Evolutionary conservation across 306 rosid species (phyloP).

Genomic region (Quercus parvula): DNA sequence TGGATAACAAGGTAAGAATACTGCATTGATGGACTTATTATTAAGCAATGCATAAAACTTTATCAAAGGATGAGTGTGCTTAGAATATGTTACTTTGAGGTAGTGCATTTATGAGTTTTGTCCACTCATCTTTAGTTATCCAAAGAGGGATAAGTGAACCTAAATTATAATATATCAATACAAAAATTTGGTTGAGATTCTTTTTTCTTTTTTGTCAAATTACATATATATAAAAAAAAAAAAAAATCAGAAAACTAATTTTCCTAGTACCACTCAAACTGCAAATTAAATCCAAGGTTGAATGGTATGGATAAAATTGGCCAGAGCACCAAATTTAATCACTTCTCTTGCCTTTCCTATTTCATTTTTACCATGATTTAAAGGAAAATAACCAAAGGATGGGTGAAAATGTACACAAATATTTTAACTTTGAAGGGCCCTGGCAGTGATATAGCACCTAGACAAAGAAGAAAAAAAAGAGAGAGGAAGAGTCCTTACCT

Average conservation of each 20-base stretch:
- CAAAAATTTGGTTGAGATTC: too few relatives aligned
- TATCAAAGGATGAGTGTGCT: too few relatives aligned
- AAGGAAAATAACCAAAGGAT: neutral
- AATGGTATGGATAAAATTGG: neutral
- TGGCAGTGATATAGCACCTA: neutral
- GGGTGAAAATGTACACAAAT: neutral
- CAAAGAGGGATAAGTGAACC: too few relatives aligned
- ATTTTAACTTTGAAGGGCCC: neutral
- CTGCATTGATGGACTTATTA: neutral
- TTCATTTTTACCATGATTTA: neutral
- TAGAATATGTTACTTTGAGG: too few relatives aligned
- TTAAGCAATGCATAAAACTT: too few relatives aligned
- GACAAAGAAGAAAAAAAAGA: neutral
- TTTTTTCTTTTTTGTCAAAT: too few relatives aligned
- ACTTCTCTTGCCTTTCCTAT: neutral
- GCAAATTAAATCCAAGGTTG: neutral
- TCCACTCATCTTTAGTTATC: too few relatives aligned
- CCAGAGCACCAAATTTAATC: neutral
- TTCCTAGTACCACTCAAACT: neutral
- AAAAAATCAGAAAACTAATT: neutral
- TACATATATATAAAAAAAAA: neutral
- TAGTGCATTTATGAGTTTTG: too few relatives aligned
- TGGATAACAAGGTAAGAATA: neutral
- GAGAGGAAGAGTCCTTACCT: slow-evolving; percentile 41
- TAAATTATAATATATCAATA: too few relatives aligned